A percentile compares a stretch with the other conserved stretches of the same genome.
These are phyloP conservation scores for Ophiostoma perfectum DNA, from an alignment of 2,329 filamentous ascomycete species.

Conservation along the genomic window DNA sequence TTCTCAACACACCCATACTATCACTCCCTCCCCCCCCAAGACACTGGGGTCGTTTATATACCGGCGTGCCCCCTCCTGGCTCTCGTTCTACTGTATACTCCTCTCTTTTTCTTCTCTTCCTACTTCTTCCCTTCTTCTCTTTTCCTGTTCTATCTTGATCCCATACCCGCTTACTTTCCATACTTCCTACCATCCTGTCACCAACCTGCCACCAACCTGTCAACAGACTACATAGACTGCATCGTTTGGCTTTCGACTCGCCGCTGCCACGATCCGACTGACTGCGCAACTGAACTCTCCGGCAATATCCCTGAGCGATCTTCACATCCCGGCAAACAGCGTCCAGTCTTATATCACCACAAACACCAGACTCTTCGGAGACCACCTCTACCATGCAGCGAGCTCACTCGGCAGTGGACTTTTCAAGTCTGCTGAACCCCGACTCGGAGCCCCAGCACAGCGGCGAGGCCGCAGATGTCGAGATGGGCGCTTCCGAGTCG, in stretches of 20 bases:
- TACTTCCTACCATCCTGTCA: background rate
- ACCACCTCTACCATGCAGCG: conserved; percentile 60
- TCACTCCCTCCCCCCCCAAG: conserved; percentile 6
- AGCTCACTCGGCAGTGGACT: conserved; percentile 67
- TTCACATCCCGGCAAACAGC: no score
- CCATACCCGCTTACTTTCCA: background rate
- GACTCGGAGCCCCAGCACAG: conserved; percentile 32
- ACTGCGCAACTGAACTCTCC: background rate
- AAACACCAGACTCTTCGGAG: background rate
- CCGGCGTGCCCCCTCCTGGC: conserved; percentile 22
- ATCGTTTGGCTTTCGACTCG: background rate
- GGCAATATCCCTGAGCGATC: background rate
- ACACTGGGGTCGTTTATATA: conserved; percentile 26
- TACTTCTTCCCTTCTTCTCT: background rate
- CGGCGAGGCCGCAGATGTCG: conserved; percentile 36
- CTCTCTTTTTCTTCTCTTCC: conserved; percentile 13
- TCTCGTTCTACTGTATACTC: conserved; percentile 1
- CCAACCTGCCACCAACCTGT: no score
- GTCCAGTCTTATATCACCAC: no score
- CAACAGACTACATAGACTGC: background rate
- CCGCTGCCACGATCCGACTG: conserved; percentile 1
- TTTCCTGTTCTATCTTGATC: background rate
- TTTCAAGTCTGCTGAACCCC: conserved; percentile 69
- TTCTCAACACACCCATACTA: no score
- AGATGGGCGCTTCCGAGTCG: conserved; percentile 42